Percentiles rank a stretch among this genome's conserved stretches.
These are phyloP conservation scores for Tetramitus jugosus DNA, from an alignment of 208 protist species.

Conservation along the genomic window DNA sequence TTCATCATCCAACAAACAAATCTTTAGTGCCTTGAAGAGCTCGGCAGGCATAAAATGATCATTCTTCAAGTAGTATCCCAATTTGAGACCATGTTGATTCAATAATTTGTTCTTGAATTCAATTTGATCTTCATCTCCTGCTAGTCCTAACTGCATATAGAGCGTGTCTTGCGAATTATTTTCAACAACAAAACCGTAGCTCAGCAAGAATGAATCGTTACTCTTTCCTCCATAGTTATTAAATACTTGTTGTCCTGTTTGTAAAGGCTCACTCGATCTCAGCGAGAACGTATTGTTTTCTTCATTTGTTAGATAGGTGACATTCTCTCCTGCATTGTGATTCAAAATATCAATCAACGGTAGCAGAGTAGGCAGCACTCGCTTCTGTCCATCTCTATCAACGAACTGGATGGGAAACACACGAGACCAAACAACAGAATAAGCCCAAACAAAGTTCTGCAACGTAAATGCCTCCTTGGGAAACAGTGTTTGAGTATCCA, in stretches of 20 bases:
- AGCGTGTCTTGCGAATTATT: slow-evolving; percentile 8
- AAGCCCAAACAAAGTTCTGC: neutral
- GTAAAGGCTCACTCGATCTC: neutral
- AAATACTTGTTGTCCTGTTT: neutral
- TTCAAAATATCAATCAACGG: slow-evolving; percentile 14
- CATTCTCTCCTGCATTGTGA: neutral
- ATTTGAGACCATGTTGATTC: neutral
- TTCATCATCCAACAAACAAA: slow-evolving; percentile 1
- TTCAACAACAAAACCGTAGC: slow-evolving; percentile 12
- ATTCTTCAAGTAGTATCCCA: slow-evolving; percentile 1
- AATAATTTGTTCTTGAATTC: neutral
- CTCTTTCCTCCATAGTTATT: slow-evolving; percentile 21
- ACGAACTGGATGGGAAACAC: slow-evolving; percentile 6
- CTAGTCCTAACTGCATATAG: neutral
- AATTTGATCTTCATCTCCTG: neutral
- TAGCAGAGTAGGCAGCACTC: neutral
- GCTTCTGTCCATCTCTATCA: too few species aligned
- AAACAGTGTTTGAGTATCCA: neutral
- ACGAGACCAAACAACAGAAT: slow-evolving; percentile 20
- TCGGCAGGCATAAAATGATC: neutral
- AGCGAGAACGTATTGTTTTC: neutral
- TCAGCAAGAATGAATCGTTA: slow-evolving; percentile 16
- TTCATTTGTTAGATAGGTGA: slow-evolving; percentile 2
- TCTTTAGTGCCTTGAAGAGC: neutral
- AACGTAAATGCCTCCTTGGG: neutral